Conservation (phyloP, 2,329 filamentous ascomycete species). For the Acarospora socialis region DNA sequence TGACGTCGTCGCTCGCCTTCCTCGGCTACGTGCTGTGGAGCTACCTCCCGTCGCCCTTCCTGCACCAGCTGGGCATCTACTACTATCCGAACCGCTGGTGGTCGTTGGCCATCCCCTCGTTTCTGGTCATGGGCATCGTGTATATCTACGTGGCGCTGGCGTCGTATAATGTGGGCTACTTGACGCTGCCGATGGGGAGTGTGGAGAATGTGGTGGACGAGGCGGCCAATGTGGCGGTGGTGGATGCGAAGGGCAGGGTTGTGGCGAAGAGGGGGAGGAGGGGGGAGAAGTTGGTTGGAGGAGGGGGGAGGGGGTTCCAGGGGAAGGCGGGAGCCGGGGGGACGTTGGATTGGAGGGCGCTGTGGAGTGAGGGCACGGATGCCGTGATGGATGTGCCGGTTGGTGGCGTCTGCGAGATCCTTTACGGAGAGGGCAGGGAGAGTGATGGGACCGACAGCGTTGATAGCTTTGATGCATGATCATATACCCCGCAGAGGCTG, state of each 20-base stretch:
- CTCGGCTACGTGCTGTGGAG: conserved; percentile 64
- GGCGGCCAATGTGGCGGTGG: conserved; percentile 67
- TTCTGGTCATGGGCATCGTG: conserved; percentile 71
- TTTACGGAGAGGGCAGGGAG: conserved; percentile 56
- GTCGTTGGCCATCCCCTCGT: conserved; percentile 82
- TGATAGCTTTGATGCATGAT: too few species aligned
- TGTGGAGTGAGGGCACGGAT: conserved; percentile 90
- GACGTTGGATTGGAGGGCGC: conserved; percentile 54
- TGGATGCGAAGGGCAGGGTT: conserved; percentile 56
- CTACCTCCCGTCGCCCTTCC: conserved; percentile 79
- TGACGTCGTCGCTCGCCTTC: conserved; percentile 74
- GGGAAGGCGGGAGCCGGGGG: conserved; percentile 26
- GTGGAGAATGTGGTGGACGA: conserved; percentile 89
- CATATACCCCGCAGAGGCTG: too few species aligned
- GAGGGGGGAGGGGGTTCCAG: conserved; percentile 15
- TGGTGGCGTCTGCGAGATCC: conserved; percentile 83
- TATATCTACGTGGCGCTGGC: conserved; percentile 93
- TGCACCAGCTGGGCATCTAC: conserved; percentile 84
- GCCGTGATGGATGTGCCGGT: conserved; percentile 95
- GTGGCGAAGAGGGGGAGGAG: conserved; percentile 25
- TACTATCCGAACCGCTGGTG: conserved; percentile 98
- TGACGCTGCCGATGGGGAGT: conserved; percentile 66
- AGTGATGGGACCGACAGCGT: too few species aligned
- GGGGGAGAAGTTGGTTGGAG: conserved; percentile 18
- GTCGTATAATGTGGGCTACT: conserved; percentile 73